Evolutionary conservation across 345 rosid genomes (phyloP).

Genomic region (Bretschneidera sinensis): DNA sequence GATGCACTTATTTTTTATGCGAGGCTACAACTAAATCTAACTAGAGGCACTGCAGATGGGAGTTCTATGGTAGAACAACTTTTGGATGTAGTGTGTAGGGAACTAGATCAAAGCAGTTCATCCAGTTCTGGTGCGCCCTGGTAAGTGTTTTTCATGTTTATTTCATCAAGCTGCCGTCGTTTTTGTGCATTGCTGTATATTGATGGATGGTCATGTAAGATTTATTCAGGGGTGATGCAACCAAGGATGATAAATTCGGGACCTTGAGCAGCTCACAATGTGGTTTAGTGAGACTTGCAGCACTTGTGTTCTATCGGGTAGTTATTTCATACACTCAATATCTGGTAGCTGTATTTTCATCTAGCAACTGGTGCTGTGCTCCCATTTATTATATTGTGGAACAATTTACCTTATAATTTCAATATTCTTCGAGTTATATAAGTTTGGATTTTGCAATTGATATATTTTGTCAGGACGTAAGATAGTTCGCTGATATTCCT

Average conservation of each 20-base stretch:
- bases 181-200: constrained; percentile 15
- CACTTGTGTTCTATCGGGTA: constrained; percentile 74
- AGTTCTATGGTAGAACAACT: constrained; percentile 69
- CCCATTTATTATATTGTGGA: background rate
- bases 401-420: background rate
- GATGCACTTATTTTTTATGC: constrained; percentile 70
- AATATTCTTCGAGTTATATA: background rate
- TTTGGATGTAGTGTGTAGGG: constrained; percentile 70
- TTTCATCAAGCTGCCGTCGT: background rate
- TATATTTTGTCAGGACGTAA: too few relatives aligned
- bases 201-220: constrained; percentile 16
- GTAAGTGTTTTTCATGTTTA: constrained; percentile 34
- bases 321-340: constrained; percentile 1
- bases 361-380: constrained; percentile 8
- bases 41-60: constrained; percentile 49
- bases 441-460: background rate
- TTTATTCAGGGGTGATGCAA: constrained; percentile 60
- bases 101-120: constrained; percentile 69
- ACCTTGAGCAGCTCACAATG: constrained; percentile 51
- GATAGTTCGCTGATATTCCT: background rate
- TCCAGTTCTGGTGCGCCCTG: constrained; percentile 39
- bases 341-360: constrained; percentile 9
- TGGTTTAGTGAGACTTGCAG: constrained; percentile 76
- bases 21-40: constrained; percentile 66
- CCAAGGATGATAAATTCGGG: constrained; percentile 74